phyloP scores from a whole-genome alignment of 2,329 filamentous ascomycete species.

The Berkeleyomyces basicola region DNA sequence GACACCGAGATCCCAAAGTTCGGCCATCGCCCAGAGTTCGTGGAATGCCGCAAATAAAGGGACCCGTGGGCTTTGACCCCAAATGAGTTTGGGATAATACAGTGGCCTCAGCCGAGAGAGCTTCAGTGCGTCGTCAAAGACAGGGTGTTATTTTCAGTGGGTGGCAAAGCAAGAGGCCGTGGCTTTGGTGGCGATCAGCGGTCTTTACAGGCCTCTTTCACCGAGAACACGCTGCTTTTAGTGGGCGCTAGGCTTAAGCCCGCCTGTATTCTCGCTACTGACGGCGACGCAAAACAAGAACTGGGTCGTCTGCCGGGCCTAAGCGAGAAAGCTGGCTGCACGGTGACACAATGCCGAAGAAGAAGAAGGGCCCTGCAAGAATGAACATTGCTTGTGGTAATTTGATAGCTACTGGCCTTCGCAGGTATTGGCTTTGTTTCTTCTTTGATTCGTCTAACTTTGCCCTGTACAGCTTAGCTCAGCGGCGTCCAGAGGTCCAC shows the following conservation, averaged over 20 bases:
- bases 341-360: neutral
- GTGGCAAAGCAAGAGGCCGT: no score
- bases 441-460: neutral
- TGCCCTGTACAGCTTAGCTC: neutral
- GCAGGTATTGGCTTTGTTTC: no score
- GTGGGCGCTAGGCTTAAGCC: no score
- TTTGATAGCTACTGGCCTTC: neutral
- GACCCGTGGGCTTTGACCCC: neutral
- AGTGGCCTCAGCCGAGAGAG: no score
- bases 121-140: neutral
- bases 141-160: constrained; percentile 10
- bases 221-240: neutral
- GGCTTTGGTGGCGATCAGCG: neutral
- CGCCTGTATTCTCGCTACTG: no score
- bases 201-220: neutral
- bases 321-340: neutral
- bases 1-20: neutral
- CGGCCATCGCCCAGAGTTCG: neutral
- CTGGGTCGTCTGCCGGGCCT: no score
- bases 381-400: no score
- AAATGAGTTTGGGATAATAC: neutral
- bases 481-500: neutral
- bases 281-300: no score
- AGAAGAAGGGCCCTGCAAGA: neutral
- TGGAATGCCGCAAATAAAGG: neutral